Base-by-base conservation (phyloP, 1,139 yeast species). In the Lodderomyces metapsilosis region DNA sequence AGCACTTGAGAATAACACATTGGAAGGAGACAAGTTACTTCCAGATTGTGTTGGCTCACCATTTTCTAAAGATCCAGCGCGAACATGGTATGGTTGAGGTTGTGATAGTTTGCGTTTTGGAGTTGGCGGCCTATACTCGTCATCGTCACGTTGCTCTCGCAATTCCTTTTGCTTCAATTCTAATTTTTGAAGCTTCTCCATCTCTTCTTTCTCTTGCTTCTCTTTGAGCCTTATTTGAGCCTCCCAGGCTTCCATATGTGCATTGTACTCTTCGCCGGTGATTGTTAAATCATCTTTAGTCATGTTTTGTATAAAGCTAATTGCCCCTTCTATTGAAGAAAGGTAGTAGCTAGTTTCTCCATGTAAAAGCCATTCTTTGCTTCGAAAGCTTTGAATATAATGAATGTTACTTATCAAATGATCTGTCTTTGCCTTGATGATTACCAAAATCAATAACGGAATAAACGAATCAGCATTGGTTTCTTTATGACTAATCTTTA, bases 271-370 rank as follows among this genome's bases (percentile, higher is more conserved):
- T 42, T 79, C 81, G 38, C 75, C 72, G 3, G 70, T 60, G 3
- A 89, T 79, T 1, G 91, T 81, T 39, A 91, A 65, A 24, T 81
- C 78, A 2, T 77, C 74, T 34, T 66, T 62, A 37, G 72, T 77
- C 37, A 91, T 61, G 17, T 79, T 77, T 45, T 82, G 78, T 20
- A 91, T 77, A 57, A 89, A 91, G 43, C 81, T 76, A 24, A 88
- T 76, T 0, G 96, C 96, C 3, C 92, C 94, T 55, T 87, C 88
- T 23, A 88, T 63, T n/a, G 95, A 85, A 30, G 94, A 84, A 42
- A 91, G 68, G 58, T 91, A 91, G 58, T 91, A 91, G 33, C 92
- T 85, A 0, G 92, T 83, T 58, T 91, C 98, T 3, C 98, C 97
- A 47, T 77, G 80, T 25, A 56, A 52, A 34, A 87, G 68, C 72